Evolutionary conservation across 768 basidiomycete species (phyloP), one percentile per base, ranked within the genome.

Genomic region (Tremella mesenterica): DNA sequence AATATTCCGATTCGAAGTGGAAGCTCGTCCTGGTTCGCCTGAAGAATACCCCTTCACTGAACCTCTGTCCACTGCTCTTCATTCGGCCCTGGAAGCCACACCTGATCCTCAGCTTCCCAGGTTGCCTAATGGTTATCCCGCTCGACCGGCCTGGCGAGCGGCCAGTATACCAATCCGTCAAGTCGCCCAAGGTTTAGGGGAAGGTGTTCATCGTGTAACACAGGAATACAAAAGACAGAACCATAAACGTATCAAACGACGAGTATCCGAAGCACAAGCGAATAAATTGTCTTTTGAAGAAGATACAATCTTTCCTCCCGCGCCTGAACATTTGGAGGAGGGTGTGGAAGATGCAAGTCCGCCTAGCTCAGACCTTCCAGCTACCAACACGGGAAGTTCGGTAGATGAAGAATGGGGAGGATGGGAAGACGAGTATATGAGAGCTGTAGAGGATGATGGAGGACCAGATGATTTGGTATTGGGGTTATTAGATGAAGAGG

Each of bases 1-100:
- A 50, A 80, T 83, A 13, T 87, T 88, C 6, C 80, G 86, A 16
- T 79, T 77, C 46, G 81, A 85, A 46, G 84, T 90, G 7, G 81
- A 84, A 63, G 79, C 84, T 34, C 57, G 52, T 13, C 39, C 61
- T 18, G 36, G 81, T 77, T 53, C 80, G 18, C 54, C 64, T 6
- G 58, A 56, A 39, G 44, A 50, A 50, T 45, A 53, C 25, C 83
- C 85, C 0, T 85, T 89, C 56, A 86, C 89, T 65, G 86, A 85
- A 60, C 85, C 86, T 0, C 77, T 90, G 23, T 82, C 84, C 0
- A 82, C 79, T 0, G 88, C 89, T 0, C 80, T 92, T 53, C 71
- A 81, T 0, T 81, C 79, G 1, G 80, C 79, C 9, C 76, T 89
- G 28, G 81, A 81, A 30, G 76, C 77, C 21, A 64, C 75, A 18